phyloP scores from a whole-genome alignment of 148 eudicot genomes.

The Drosera capensis region DNA sequence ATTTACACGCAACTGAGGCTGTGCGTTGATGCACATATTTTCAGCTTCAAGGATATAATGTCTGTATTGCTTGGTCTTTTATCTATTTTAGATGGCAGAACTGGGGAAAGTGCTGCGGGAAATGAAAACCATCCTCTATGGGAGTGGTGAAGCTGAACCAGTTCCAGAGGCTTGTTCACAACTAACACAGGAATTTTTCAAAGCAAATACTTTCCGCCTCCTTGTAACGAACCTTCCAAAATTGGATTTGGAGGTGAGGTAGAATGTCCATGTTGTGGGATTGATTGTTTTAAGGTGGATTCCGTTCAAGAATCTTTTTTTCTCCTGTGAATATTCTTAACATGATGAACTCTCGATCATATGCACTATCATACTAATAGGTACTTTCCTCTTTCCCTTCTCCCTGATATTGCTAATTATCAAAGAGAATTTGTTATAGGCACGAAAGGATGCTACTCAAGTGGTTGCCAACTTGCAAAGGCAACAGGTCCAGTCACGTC shows the following conservation, averaged over 20 bases:
- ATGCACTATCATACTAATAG: neutral
- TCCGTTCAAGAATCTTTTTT: neutral
- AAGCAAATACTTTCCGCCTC: slow-evolving; percentile 26
- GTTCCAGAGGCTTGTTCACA: slow-evolving; percentile 34
- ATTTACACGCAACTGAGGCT: neutral
- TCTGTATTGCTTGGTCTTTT: neutral
- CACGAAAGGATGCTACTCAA: slow-evolving; percentile 37
- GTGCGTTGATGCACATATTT: neutral
- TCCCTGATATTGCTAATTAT: slow-evolving; percentile 16
- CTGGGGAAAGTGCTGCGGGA: slow-evolving; percentile 18
- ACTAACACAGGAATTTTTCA: slow-evolving; percentile 36
- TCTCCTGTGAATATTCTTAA: neutral
- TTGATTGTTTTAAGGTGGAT: neutral
- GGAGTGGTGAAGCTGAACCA: slow-evolving; percentile 31
- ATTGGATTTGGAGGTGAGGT: slow-evolving; percentile 35
- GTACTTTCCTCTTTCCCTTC: slow-evolving; percentile 2
- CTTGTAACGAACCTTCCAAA: slow-evolving; percentile 29
- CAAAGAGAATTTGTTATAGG: slow-evolving; percentile 24
- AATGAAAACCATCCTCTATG: slow-evolving; percentile 39
- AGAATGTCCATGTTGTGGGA: neutral
- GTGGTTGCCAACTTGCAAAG: slow-evolving; percentile 36
- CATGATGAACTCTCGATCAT: neutral
- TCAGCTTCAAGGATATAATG: neutral
- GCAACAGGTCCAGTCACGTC: slow-evolving; percentile 32
- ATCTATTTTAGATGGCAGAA: slow-evolving; percentile 19